phyloP scores from a whole-genome alignment of 2,329 filamentous ascomycete species.

The Trichoderma endophyticum region DNA sequence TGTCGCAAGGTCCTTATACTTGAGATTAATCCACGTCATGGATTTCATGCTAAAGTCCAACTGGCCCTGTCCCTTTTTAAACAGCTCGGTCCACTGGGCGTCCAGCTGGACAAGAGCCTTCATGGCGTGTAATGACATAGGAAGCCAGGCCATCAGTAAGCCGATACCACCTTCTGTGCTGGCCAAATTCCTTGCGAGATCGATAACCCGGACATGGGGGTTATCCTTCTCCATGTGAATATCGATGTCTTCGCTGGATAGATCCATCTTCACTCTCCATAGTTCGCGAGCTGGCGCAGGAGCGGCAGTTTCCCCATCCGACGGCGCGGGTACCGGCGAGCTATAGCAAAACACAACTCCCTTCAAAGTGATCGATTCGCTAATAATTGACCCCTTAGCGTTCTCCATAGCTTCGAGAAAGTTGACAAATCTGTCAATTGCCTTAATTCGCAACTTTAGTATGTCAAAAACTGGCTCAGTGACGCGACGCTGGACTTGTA shows the following conservation, averaged over 20 bases:
- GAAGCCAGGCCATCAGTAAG: conserved; percentile 53
- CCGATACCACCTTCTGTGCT: conserved; percentile 53
- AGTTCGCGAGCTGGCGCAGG: conserved; percentile 22
- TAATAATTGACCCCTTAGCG: conserved; percentile 52
- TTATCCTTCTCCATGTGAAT: conserved; percentile 61
- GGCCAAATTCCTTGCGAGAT: conserved; percentile 56
- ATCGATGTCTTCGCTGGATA: conserved; percentile 51
- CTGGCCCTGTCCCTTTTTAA: conserved; percentile 42
- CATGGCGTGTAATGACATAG: conserved; percentile 62
- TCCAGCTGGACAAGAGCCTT: conserved; percentile 60
- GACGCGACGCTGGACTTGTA: conserved; percentile 57
- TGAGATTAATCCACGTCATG: conserved; percentile 56
- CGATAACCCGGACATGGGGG: conserved; percentile 63
- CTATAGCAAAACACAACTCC: conserved; percentile 69
- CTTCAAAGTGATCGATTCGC: conserved; percentile 58
- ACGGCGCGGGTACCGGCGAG: conserved; percentile 22
- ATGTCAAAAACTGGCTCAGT: conserved; percentile 57
- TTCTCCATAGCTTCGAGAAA: conserved; percentile 65
- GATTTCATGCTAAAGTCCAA: conserved; percentile 52
- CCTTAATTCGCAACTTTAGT: conserved; percentile 59
- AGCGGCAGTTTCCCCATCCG: conserved; percentile 3
- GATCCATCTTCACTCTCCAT: conserved; percentile 57
- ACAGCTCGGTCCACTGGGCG: conserved; percentile 45
- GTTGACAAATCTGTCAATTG: conserved; percentile 67
- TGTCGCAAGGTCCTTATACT: conserved; percentile 44